Percentiles rank a stretch among this genome's conserved stretches.
Conservation (phyloP, 345 rosid species). For the Erodium maritimum region DNA sequence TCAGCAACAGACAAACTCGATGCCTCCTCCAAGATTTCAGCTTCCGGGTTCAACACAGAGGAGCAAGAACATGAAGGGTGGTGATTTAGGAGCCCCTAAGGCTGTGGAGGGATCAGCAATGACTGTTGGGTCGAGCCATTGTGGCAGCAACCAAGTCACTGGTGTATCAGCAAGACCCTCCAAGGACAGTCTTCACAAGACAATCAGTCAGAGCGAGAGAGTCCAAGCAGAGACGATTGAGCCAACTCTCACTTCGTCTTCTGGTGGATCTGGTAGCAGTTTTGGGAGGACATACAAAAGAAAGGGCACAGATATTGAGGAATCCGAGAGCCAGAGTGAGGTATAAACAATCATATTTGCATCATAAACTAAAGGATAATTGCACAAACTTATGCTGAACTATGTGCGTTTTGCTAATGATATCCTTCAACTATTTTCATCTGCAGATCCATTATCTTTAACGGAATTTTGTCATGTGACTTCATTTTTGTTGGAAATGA, state of each 20-base stretch:
- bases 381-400: no score
- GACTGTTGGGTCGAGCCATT: constrained; percentile 56
- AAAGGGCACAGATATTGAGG: constrained; percentile 43
- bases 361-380: not conserved
- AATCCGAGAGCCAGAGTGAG: constrained; percentile 50
- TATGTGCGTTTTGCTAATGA: no score
- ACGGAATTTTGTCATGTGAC: no score
- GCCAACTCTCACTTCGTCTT: constrained; percentile 38
- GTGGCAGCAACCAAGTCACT: constrained; percentile 43
- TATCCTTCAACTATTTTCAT: no score
- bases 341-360: constrained; percentile 15
- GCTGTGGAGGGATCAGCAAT: constrained; percentile 32
- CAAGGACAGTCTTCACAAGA: constrained; percentile 16
- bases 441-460: no score
- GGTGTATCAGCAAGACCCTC: constrained; percentile 20
- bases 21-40: constrained; percentile 41
- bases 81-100: constrained; percentile 24
- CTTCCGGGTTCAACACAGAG: constrained; percentile 15
- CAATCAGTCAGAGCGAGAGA: constrained; percentile 14
- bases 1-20: constrained; percentile 15
- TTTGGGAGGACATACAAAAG: constrained; percentile 39
- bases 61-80: constrained; percentile 13
- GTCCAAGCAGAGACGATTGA: constrained; percentile 30
- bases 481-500: no score
- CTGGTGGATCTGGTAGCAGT: constrained; percentile 66